Evolutionary conservation across 2,329 filamentous ascomycete species (phyloP).

Genomic region (Ceratocystiopsis minuta): DNA sequence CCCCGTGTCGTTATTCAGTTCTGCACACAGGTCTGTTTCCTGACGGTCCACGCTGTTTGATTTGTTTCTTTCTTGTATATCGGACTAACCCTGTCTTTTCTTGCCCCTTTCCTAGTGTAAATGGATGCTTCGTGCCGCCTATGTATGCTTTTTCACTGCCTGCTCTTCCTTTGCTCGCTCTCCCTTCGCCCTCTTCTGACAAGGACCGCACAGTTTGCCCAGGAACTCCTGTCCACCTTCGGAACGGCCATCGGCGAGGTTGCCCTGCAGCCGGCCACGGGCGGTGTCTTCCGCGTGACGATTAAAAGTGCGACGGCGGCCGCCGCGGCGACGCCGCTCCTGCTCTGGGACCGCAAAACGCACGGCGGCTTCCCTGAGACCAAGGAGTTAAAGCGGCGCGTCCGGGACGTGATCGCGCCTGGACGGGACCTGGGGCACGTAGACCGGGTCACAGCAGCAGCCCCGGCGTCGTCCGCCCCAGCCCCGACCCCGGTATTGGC

Average conservation of each 20-base stretch:
- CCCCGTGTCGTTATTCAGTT: background rate
- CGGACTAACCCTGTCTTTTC: too few species aligned
- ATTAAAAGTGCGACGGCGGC: conserved; percentile 5
- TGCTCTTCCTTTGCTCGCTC: background rate
- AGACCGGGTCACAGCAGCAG: conserved; percentile 26
- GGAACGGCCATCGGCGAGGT: conserved; percentile 69
- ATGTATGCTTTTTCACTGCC: conserved; percentile 42
- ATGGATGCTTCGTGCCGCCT: conserved; percentile 77
- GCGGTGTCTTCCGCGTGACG: conserved; percentile 61
- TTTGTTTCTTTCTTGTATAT: background rate
- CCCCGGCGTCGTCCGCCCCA: background rate
- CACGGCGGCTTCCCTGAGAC: conserved; percentile 89
- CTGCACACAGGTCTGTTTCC: background rate
- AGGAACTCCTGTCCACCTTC: conserved; percentile 95
- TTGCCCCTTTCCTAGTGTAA: conserved; percentile 40
- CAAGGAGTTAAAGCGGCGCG: conserved; percentile 71
- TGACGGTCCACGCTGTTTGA: too few species aligned
- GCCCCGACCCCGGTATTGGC: background rate
- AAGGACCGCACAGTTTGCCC: conserved; percentile 49
- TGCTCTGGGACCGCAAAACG: conserved; percentile 74
- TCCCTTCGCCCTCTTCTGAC: background rate
- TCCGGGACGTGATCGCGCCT: conserved; percentile 71
- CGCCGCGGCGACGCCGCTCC: conserved; percentile 15
- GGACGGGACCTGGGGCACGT: conserved; percentile 65
- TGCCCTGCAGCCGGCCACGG: conserved; percentile 66